A percentile compares a stretch with the other conserved stretches of the same genome.
Evolutionary conservation across 2,329 filamentous ascomycete genomes (phyloP).

Genomic region (Alternaria brassicae): DNA sequence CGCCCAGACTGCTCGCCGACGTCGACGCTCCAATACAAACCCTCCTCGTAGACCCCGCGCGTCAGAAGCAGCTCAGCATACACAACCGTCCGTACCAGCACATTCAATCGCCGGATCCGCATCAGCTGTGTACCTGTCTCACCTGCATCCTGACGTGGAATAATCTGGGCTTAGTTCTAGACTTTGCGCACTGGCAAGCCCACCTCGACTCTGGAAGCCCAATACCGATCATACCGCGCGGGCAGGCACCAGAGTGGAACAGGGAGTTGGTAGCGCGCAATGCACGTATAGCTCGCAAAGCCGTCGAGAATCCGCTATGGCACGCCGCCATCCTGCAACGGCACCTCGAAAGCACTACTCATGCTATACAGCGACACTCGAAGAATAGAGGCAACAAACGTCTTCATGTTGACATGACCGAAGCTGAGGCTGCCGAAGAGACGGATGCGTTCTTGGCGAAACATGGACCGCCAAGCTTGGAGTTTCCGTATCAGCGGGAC

Average conservation of each 20-base stretch:
- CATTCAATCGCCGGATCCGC: constrained; percentile 56
- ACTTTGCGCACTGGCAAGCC: constrained; percentile 64
- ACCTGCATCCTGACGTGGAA: constrained; percentile 66
- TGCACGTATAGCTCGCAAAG: constrained; percentile 55
- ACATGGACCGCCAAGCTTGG: constrained; percentile 59
- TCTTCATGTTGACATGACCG: constrained; percentile 56
- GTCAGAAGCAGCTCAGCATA: constrained; percentile 55
- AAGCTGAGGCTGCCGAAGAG: constrained; percentile 54
- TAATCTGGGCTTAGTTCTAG: constrained; percentile 61
- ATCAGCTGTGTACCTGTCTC: constrained; percentile 63
- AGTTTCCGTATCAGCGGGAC: constrained; percentile 64
- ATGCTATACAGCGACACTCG: constrained; percentile 57
- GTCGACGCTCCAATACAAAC: constrained; percentile 49
- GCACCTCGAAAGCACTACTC: constrained; percentile 57
- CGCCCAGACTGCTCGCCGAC: constrained; percentile 56
- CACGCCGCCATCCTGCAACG: constrained; percentile 59
- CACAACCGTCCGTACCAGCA: constrained; percentile 63
- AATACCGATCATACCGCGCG: constrained; percentile 61
- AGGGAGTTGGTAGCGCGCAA: constrained; percentile 53
- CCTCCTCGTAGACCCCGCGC: constrained; percentile 51
- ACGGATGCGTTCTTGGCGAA: constrained; percentile 61
- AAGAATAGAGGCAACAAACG: constrained; percentile 59
- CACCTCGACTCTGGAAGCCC: constrained; percentile 60
- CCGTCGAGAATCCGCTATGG: constrained; percentile 58
- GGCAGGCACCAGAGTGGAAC: constrained; percentile 61